Percentiles rank a stretch among this genome's conserved stretches.
phyloP scores from a whole-genome alignment of 305 asterid species.

The Fraxinus platypoda region DNA sequence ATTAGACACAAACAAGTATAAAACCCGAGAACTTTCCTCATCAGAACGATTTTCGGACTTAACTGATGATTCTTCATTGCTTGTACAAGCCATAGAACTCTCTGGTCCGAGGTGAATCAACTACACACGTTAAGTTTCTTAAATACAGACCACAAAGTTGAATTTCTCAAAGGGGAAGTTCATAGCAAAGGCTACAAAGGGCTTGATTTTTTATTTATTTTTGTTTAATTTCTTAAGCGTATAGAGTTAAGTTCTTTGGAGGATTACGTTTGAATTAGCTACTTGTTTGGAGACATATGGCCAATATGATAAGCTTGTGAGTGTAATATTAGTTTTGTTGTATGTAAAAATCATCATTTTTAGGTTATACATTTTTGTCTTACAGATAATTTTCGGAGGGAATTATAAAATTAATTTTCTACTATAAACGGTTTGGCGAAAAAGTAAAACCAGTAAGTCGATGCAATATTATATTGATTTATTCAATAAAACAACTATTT shows the following conservation, averaged over 20 bases:
- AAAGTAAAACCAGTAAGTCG: no score
- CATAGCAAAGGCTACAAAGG: constrained; percentile 21
- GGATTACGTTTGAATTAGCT: background rate
- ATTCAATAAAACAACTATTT: background rate
- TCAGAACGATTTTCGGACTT: constrained; percentile 87
- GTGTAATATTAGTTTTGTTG: background rate
- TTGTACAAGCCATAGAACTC: constrained; percentile 88
- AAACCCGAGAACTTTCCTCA: constrained; percentile 60
- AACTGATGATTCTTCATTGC: constrained; percentile 81
- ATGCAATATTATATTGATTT: background rate
- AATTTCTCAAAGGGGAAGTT: constrained; percentile 38
- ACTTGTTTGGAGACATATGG: background rate
- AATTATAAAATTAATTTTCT: no score
- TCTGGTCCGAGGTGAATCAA: constrained; percentile 84
- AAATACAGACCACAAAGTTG: background rate
- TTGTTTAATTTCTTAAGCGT: background rate
- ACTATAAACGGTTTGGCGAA: no score
- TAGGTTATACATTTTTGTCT: no score
- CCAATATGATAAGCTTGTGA: background rate
- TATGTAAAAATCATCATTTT: background rate
- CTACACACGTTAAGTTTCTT: background rate
- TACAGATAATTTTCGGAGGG: no score
- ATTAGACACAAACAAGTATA: constrained; percentile 54
- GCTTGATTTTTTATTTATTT: constrained; percentile 20
- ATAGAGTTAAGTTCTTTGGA: background rate